Conservation (phyloP, 345 rosid species). For the Microthlaspi erraticum region DNA sequence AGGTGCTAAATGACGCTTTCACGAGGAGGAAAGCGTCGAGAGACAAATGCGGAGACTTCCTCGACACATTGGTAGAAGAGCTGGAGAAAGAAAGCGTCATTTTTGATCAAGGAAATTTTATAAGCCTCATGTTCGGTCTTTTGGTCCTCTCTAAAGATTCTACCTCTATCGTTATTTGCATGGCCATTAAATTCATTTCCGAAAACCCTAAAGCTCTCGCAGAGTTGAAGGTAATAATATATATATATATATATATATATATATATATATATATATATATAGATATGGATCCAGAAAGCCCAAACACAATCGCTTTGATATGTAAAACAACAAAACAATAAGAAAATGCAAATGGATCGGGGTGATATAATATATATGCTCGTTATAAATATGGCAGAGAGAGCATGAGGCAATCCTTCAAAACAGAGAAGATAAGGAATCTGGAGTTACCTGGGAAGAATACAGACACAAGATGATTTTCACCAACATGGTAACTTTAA, state of each 20-base stretch:
- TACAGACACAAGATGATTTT: conserved; percentile 53
- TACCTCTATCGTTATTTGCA: conserved; percentile 24
- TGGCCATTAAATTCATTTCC: conserved; percentile 29
- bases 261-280: too few species aligned
- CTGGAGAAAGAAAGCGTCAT: conserved; percentile 24
- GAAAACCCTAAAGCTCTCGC: conserved; percentile 41
- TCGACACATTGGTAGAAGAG: conserved; percentile 2
- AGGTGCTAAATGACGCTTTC: conserved; percentile 9
- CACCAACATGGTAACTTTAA: conserved; percentile 49
- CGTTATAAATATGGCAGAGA: too few species aligned
- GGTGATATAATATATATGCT: too few species aligned
- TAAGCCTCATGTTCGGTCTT: conserved; percentile 14
- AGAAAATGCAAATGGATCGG: too few species aligned
- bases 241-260: too few species aligned
- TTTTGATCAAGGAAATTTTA: conserved; percentile 2
- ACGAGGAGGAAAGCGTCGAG: neutral
- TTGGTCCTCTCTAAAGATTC: conserved; percentile 30
- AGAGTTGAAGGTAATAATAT: conserved; percentile 39
- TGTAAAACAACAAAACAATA: too few species aligned
- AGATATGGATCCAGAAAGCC: too few species aligned
- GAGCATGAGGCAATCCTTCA: conserved; percentile 37
- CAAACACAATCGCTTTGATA: too few species aligned
- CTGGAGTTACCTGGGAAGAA: conserved; percentile 51
- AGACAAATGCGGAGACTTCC: conserved; percentile 24
- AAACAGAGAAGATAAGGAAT: conserved; percentile 21